phyloP scores from a whole-genome alignment of 2,329 filamentous ascomycete species.

The Cladobotryum mycophilum region DNA sequence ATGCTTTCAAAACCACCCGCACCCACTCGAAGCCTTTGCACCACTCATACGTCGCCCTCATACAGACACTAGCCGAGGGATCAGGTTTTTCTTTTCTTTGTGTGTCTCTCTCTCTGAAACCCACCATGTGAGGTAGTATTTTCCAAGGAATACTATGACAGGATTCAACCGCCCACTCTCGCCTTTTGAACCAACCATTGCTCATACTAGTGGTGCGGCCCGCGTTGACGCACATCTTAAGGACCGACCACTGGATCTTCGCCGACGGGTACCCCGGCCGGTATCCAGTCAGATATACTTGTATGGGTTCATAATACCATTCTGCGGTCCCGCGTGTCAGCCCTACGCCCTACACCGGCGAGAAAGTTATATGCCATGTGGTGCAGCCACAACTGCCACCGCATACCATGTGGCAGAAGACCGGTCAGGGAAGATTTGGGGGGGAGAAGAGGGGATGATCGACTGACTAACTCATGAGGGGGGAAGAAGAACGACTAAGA shows the following conservation, averaged over 20 bases:
- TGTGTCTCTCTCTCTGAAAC: too few species aligned
- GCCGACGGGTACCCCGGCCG: too few species aligned
- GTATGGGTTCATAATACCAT: slow-evolving; percentile 98
- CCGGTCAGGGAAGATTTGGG: not conserved
- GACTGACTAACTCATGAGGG: not conserved
- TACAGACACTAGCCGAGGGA: too few species aligned
- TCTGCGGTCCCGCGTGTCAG: slow-evolving; percentile 46
- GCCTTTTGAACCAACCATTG: too few species aligned
- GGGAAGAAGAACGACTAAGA: not conserved
- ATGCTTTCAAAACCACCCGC: too few species aligned
- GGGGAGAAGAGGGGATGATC: too few species aligned
- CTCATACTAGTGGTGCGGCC: not conserved
- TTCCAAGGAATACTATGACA: too few species aligned
- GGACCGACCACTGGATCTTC: not conserved
- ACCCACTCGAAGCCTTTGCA: too few species aligned
- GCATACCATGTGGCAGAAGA: slow-evolving; percentile 1
- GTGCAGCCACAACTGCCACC: not conserved
- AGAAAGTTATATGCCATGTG: not conserved
- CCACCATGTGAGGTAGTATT: too few species aligned
- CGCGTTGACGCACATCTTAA: not conserved
- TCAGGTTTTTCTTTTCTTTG: too few species aligned
- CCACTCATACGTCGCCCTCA: too few species aligned
- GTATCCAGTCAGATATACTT: slow-evolving; percentile 65
- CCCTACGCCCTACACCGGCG: slow-evolving; percentile 10
- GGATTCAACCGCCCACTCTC: too few species aligned